Base-by-base conservation (phyloP, 140 eudicot genomes). In the Anethum foeniculum region DNA sequence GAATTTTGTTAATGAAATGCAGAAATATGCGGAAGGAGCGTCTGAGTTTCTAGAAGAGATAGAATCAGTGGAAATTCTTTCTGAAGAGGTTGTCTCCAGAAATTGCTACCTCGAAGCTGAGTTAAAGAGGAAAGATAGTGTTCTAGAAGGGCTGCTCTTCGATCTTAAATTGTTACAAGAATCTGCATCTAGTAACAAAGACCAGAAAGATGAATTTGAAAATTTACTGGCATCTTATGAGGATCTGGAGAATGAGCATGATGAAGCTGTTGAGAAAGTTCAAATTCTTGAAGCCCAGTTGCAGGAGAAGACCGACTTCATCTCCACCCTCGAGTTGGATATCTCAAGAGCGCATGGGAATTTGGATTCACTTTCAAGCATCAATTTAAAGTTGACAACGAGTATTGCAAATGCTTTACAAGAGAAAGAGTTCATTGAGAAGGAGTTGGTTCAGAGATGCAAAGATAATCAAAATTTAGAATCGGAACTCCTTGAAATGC, bases 121-220 rank as follows among this genome's bases (percentile, higher is more conserved):
- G 90, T 86, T 89, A 87, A 72, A 78, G 21, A 85, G 90, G 84
- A 95, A 95, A 85, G 96, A 95, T 84, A 89, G 91, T 75, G 86
- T 93, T 84, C 76, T 91, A 80, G 90, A 90, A 73, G 96, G 98
- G 21, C 73, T 93, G 65, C 76, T 88, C 76, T 93, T 89, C 80
- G 99, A 95, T 83, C 84, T 95, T 78, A 89, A 84, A 30, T 77
- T 92, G 81, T 87, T 92, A 83, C 97, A 95, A 60, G 97, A 95
- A 82, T 87, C 93, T 69, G 86, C 97, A 28, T 90, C 99, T 11
- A 88, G 52, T 71, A 82, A 77, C 39, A 85, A 87, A 85, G 98
- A 94, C 68, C 87, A 88, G 44, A 88, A 91, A 81, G 90, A 86
- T 75, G 92, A 88, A 84, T 87, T 84, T 27, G 93, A 92, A 85